These are phyloP conservation scores for Rhynchospora pubera DNA, from an alignment of 176 grass and related monocot species.

Conservation along the genomic window DNA sequence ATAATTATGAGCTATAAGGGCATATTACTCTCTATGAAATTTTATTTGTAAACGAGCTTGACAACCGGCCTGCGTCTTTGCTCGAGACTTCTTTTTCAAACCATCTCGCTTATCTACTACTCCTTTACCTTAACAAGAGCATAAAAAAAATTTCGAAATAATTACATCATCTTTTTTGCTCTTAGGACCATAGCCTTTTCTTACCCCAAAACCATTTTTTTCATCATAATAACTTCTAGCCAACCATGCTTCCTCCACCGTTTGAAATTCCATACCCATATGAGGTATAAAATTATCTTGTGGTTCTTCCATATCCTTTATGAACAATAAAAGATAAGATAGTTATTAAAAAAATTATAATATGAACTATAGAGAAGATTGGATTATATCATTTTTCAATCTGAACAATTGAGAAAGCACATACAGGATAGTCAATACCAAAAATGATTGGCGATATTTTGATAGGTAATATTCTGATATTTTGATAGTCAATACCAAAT, in stretches of 20 bases:
- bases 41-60: too few relatives aligned
- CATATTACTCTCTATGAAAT: too few relatives aligned
- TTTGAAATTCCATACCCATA: neutral
- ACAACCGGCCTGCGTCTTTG: neutral
- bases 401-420: too few relatives aligned
- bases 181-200: neutral
- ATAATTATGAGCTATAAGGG: too few relatives aligned
- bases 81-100: neutral
- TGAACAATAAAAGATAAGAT: too few relatives aligned
- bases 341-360: too few relatives aligned
- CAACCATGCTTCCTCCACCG: neutral
- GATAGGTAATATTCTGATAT: too few relatives aligned
- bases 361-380: too few relatives aligned
- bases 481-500: too few relatives aligned
- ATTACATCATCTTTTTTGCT: neutral
- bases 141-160: neutral
- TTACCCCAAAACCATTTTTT: neutral
- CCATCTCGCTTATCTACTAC: neutral
- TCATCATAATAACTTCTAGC: neutral
- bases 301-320: neutral
- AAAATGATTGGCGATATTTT: too few relatives aligned
- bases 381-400: too few relatives aligned
- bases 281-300: neutral
- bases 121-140: neutral
- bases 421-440: too few relatives aligned